Percentiles rank a stretch among this genome's conserved stretches.
Evolutionary conservation across 2,329 filamentous ascomycete species (phyloP).

Genomic region (Alternaria gaisen): DNA sequence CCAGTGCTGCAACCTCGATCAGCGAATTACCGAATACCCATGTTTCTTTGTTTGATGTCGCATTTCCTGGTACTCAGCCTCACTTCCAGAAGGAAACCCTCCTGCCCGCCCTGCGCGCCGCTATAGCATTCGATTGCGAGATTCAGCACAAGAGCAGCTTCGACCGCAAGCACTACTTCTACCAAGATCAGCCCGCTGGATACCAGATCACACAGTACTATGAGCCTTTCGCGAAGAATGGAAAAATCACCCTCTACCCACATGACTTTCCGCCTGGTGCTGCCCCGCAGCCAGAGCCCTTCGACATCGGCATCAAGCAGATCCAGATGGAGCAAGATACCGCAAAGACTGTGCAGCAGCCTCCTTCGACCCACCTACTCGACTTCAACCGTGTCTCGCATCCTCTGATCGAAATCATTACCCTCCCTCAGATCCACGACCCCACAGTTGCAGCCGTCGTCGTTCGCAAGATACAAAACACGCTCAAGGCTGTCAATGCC

Average conservation of each 20-base stretch:
- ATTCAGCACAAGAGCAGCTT: constrained; percentile 82
- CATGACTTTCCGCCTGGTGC: constrained; percentile 75
- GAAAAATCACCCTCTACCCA: constrained; percentile 72
- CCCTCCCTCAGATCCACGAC: constrained; percentile 84
- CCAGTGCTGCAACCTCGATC: constrained; percentile 60
- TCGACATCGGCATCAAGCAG: constrained; percentile 86
- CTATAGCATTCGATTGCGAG: constrained; percentile 81
- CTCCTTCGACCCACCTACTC: constrained; percentile 76
- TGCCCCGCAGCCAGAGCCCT: constrained; percentile 69
- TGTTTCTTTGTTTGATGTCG: constrained; percentile 86
- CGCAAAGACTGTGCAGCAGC: constrained; percentile 86
- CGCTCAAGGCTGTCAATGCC: constrained; percentile 81
- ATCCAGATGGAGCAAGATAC: constrained; percentile 98
- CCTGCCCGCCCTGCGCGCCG: constrained; percentile 88
- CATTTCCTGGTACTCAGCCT: constrained; percentile 89
- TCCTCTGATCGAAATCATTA: constrained; percentile 95
- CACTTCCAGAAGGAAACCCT: constrained; percentile 82
- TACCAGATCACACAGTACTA: constrained; percentile 99
- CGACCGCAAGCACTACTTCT: constrained; percentile 98
- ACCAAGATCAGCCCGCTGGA: constrained; percentile 95
- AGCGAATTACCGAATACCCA: constrained; percentile 81
- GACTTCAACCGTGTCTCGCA: constrained; percentile 95
- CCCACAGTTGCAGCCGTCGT: constrained; percentile 87
- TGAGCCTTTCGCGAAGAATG: constrained; percentile 73
- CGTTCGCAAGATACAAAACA: constrained; percentile 85